Evolutionary conservation across 805 yeast genomes (phyloP).

Genomic region (Kodamaea hsintzibuensis): DNA sequence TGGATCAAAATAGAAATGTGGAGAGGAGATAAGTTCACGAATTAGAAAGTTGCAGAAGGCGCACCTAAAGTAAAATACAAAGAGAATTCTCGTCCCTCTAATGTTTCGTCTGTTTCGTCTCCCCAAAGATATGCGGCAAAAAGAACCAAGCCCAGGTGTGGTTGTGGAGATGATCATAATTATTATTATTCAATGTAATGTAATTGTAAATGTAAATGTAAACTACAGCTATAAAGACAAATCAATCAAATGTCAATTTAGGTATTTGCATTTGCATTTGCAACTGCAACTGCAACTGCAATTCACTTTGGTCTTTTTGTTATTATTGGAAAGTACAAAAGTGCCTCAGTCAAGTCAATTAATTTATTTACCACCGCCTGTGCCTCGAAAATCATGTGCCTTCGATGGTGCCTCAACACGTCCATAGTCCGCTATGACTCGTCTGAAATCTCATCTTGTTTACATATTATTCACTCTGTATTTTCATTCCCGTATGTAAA

Average conservation of each 20-base stretch:
- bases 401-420: neutral
- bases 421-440: neutral
- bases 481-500: neutral
- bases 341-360: too few relatives aligned
- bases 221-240: too few relatives aligned
- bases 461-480: neutral
- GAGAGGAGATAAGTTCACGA: neutral
- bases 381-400: neutral
- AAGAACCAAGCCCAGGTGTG: neutral
- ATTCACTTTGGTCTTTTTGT: too few relatives aligned
- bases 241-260: too few relatives aligned
- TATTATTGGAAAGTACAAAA: too few relatives aligned
- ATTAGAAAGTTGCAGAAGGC: neutral
- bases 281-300: too few relatives aligned
- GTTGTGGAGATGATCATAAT: too few relatives aligned
- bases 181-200: too few relatives aligned
- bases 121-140: neutral
- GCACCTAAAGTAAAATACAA: neutral
- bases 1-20: neutral
- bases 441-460: neutral
- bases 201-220: too few relatives aligned
- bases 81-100: neutral
- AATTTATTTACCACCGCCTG: too few relatives aligned
- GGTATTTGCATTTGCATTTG: too few relatives aligned
- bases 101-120: neutral